phyloP scores from a whole-genome alignment of 345 rosid species.

The Lagerstroemia speciosa region DNA sequence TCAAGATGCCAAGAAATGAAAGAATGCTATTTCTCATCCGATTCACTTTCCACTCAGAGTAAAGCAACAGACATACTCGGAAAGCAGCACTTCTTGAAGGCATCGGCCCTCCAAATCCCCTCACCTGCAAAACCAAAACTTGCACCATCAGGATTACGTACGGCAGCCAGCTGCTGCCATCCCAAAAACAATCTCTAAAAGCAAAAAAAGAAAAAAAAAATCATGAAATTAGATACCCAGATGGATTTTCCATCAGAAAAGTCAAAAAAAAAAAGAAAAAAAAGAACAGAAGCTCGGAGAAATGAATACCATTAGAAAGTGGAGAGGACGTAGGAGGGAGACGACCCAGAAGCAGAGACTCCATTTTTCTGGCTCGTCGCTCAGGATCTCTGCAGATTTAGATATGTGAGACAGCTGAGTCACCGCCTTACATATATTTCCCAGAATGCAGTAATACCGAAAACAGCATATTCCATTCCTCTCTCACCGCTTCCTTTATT shows the following conservation, averaged over 20 bases:
- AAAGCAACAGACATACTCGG: slow-evolving; percentile 9
- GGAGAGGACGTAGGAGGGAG: slow-evolving; percentile 20
- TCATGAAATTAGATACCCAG: slow-evolving; percentile 1
- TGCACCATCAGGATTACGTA: slow-evolving; percentile 8
- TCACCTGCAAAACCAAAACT: slow-evolving; percentile 19
- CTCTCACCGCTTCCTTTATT: too few relatives aligned
- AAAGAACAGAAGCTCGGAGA: slow-evolving; percentile 21
- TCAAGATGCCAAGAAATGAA: too few relatives aligned
- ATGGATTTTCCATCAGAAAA: neutral
- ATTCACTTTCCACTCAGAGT: neutral
- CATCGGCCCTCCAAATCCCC: slow-evolving; percentile 20
- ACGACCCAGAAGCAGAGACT: slow-evolving; percentile 37
- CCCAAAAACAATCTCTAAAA: too few relatives aligned
- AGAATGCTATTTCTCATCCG: too few relatives aligned
- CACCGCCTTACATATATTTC: too few relatives aligned
- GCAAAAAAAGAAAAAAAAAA: neutral
- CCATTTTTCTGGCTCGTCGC: slow-evolving; percentile 43
- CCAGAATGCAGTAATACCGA: too few relatives aligned
- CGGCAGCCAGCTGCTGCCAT: neutral
- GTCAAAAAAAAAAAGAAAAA: neutral
- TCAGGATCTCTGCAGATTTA: neutral
- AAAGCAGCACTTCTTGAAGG: slow-evolving; percentile 17
- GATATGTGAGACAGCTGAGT: too few relatives aligned
- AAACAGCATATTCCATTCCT: too few relatives aligned
- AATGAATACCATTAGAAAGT: too few relatives aligned